Evolutionary conservation across 306 rosid genomes (phyloP).

Genomic region (Acacia acuminata): DNA sequence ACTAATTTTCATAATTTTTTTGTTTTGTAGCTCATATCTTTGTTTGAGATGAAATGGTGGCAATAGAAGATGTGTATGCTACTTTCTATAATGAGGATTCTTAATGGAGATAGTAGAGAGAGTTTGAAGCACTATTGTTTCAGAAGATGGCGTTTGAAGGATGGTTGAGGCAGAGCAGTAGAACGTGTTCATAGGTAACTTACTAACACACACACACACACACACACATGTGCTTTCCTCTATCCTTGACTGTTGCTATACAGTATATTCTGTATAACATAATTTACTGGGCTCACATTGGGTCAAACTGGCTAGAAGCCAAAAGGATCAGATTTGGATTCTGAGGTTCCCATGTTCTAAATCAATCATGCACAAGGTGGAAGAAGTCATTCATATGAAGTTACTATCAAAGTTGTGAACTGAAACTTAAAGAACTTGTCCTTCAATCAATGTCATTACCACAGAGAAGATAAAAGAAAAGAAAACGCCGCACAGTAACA

Average conservation of each 20-base stretch:
- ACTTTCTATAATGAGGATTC: not conserved
- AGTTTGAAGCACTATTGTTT: slow-evolving; percentile 11
- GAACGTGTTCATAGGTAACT: no score
- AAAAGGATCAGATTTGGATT: no score
- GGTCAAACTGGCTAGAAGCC: no score
- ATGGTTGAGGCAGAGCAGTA: not conserved
- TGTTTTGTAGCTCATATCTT: slow-evolving; percentile 71
- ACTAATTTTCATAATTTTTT: slow-evolving; percentile 32
- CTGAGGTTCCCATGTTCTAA: no score
- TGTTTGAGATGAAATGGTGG: slow-evolving; percentile 79
- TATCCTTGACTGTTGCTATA: slow-evolving; percentile 29
- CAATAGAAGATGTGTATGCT: slow-evolving; percentile 18
- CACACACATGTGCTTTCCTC: not conserved
- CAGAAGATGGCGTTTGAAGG: slow-evolving; percentile 21
- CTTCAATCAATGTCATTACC: no score
- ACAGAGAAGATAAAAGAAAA: not conserved
- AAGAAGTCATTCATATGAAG: not conserved
- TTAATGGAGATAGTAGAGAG: not conserved
- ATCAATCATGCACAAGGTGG: not conserved
- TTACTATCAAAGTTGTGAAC: not conserved
- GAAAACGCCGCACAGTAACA: not conserved
- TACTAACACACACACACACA: not conserved
- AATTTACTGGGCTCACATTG: not conserved
- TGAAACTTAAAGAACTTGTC: not conserved
- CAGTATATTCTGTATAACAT: slow-evolving; percentile 32